Evolutionary conservation across 73 alveolate species (phyloP).

Genomic region (Symbiodinium pilosum): DNA sequence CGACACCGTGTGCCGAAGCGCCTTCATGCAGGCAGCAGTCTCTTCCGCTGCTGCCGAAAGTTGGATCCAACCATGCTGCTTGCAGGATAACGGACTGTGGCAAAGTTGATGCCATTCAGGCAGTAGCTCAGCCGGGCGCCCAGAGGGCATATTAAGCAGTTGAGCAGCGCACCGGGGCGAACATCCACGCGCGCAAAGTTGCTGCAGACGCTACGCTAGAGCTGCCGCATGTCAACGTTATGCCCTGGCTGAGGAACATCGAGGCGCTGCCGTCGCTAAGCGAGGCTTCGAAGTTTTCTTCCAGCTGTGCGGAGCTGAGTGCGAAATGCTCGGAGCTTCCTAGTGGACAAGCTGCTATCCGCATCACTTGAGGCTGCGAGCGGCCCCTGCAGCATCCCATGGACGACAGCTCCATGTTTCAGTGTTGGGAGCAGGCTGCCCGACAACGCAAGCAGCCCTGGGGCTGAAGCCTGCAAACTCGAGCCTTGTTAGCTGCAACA

Average conservation of each 20-base stretch:
- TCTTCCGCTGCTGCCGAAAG: neutral
- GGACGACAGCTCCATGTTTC: neutral
- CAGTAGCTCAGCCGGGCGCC: too few species aligned
- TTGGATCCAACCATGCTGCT: neutral
- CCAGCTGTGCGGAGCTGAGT: too few species aligned
- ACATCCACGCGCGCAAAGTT: too few species aligned
- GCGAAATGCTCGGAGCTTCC: neutral
- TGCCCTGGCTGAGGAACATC: neutral
- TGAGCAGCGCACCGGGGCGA: too few species aligned
- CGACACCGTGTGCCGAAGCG: slow-evolving; percentile 53
- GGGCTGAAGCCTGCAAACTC: neutral
- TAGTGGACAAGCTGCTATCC: too few species aligned
- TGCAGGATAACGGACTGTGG: neutral
- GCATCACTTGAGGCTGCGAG: slow-evolving; percentile 12
- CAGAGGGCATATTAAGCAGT: neutral
- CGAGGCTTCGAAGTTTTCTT: neutral
- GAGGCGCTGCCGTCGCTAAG: neutral
- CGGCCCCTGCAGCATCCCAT: neutral
- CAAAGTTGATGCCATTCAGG: neutral
- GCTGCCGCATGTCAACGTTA: too few species aligned
- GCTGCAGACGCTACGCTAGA: too few species aligned
- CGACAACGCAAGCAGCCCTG: neutral
- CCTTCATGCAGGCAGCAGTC: slow-evolving; percentile 47
- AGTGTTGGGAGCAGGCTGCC: neutral
- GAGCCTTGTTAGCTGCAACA: neutral